Evolutionary conservation across 1,284 basidiomycete genomes (phyloP), one percentile per base, ranked within the genome.

Genomic region (Porphyrellus sp.): DNA sequence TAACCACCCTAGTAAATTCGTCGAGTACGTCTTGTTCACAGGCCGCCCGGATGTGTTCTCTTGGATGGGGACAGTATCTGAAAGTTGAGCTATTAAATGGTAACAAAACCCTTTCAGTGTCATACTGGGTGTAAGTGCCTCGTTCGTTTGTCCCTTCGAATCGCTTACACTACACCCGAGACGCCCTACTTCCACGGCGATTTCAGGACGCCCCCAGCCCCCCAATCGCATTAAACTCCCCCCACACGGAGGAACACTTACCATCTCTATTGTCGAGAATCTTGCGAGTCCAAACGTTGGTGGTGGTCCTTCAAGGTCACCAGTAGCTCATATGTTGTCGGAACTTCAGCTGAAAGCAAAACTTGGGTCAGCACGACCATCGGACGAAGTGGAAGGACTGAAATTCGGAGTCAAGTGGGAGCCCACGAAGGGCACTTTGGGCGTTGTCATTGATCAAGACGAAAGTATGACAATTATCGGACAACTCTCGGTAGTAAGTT

Each of bases 61-160:
- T 91, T 12, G 90, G 89, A 18, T 91, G 88, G 89, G 81, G 79
- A 5, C 81, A 91, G 21, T 85, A 81, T 65, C 67, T 91, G 37
- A 77, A 74, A 9, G 77, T 90, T 4, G 77, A 79, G 38, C 82
- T 90, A 75, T 77, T 74, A 8, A 74, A 77, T 40, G 78, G 85
- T 61, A 77, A 87, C 27, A 85, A 84, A 65, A 77, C 76, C 2
- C 73, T 92, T 61, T 79, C 75, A 4, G 77, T 82, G 13, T 80
- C 80, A 7, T 92, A 92, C 65, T 92, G 89, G 90, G 71, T 86
- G 87, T 90, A 62, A 58, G 86, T 59, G 1, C 23, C 33, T 35
- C 35, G n/a, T 41, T 50, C 24, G n/a, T 46, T 34, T 48, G 18
- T 25, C 30, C 4, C 12, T 23, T 16, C 1, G 5, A 38, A 24